Conservation (phyloP, 2,329 filamentous ascomycete genomes). For the Fusarium begoniae region DNA sequence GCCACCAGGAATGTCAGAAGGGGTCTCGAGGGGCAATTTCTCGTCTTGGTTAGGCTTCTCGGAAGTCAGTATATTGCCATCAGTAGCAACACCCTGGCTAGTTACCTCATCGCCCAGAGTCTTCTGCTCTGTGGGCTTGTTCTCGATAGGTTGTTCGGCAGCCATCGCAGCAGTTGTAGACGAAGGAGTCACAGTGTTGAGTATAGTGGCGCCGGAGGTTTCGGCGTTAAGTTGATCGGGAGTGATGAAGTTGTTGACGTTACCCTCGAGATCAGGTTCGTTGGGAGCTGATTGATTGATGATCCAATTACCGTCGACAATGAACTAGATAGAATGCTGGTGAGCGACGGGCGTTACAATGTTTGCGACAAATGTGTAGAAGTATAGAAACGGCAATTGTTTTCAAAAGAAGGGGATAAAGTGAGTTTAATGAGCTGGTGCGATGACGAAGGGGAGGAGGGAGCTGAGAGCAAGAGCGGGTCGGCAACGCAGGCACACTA, state of each 20-base stretch:
- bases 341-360: constrained; percentile 34
- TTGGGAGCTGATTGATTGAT: constrained; percentile 82
- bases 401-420: constrained; percentile 23
- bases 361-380: constrained; percentile 14
- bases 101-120: constrained; percentile 37
- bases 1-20: constrained; percentile 54
- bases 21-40: constrained; percentile 46
- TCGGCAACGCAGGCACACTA: constrained; percentile 41
- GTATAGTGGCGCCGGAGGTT: constrained; percentile 58
- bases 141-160: constrained; percentile 63
- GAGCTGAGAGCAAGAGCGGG: constrained; percentile 31
- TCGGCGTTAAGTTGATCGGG: constrained; percentile 72
- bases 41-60: constrained; percentile 25
- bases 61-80: constrained; percentile 14
- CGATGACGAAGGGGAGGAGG: constrained; percentile 32
- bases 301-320: constrained; percentile 92
- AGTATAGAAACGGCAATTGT: constrained; percentile 34
- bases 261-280: constrained; percentile 84
- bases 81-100: constrained; percentile 21
- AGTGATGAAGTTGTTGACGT: constrained; percentile 91
- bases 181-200: constrained; percentile 74
- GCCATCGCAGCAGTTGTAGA: constrained; percentile 78
- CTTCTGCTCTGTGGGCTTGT: constrained; percentile 36
- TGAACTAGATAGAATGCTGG: constrained; percentile 70
- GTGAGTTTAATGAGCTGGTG: constrained; percentile 31